Base-by-base conservation (phyloP, 1,139 yeast species). In the Hyphopichia burtonii region DNA sequence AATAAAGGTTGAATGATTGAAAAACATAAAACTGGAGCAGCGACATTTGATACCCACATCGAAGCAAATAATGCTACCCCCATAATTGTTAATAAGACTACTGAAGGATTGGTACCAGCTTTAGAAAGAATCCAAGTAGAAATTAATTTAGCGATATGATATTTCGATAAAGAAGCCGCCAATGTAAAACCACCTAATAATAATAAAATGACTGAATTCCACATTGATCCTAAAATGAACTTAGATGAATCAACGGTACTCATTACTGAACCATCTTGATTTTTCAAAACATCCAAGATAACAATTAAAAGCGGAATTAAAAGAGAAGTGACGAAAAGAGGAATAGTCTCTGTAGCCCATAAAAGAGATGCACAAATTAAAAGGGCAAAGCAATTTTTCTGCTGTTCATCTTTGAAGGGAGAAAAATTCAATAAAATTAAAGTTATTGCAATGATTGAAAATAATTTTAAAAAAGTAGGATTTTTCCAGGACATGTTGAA, bases 11-110 rank as follows among this genome's bases (percentile, higher is more conserved):
- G 80, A 43, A 83, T 75, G 48, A 84, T 68, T 1, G 87, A 80
- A 56, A 81, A 83, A 52, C 89, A 83, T 41, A 84, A 66, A 4
- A 83, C 89, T 3, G 91, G 91, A 0, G 89, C 83, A 0, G 91
- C 91, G 41, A 84, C 90, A 53, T 84, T 84, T 2, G 88, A 82
- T 31, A 84, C 83, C 87, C 89, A 83, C 87, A 83, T 83, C 1
- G 88, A 81, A 14, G 84, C 71, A 63, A 83, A 83, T 43, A 83
- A 65, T 0, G 88, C 81, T 31, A 84, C 86, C 35, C 75, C 66
- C 89, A 83, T 83, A 42, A 83, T 76, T 30, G 86, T 78, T 31
- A 83, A 59, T 38, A 83, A 60, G 15, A 83, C 83, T 35, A 75
- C 69, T 45, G 83, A 71, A 25, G 90, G 90, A 43, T 77, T 80